Percentiles rank a stretch among this genome's conserved stretches.
Evolutionary conservation across 176 grass and related monocot genomes (phyloP).

Genomic region (Puccinellia tenuiflora): DNA sequence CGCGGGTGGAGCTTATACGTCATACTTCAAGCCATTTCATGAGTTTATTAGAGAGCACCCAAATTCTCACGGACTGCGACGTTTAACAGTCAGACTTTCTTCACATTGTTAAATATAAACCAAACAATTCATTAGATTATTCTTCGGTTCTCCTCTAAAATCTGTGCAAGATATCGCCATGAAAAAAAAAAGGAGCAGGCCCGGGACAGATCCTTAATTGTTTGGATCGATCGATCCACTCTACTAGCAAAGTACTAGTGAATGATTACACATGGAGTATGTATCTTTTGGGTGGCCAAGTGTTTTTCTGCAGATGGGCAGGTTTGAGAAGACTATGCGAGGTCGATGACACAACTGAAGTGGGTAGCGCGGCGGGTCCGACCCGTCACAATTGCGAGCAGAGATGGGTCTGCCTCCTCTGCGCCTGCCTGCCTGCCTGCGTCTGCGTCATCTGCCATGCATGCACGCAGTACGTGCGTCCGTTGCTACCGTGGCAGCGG

Average conservation of each 20-base stretch:
- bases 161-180: neutral
- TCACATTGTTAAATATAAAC: neutral
- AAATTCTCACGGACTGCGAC: no score
- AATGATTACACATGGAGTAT: slow-evolving; percentile 6
- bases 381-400: slow-evolving; percentile 27
- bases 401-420: neutral
- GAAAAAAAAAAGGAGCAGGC: neutral
- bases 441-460: neutral
- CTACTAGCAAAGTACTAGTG: neutral
- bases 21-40: no score
- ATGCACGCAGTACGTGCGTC: slow-evolving; percentile 6
- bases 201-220: no score
- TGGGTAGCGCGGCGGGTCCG: slow-evolving; percentile 23
- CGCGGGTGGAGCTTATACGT: no score
- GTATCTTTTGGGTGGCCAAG: slow-evolving; percentile 27
- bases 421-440: neutral
- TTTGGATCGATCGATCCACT: neutral
- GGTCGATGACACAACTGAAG: slow-evolving; percentile 49
- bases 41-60: no score
- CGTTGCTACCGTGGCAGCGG: slow-evolving; percentile 9
- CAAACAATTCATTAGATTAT: neutral
- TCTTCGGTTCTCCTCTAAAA: neutral
- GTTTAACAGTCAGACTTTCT: no score
- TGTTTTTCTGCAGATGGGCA: slow-evolving; percentile 9
- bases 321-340: slow-evolving; percentile 46